Conservation (phyloP, 768 basidiomycete species). For the Rhodotorula diobovata region DNA sequence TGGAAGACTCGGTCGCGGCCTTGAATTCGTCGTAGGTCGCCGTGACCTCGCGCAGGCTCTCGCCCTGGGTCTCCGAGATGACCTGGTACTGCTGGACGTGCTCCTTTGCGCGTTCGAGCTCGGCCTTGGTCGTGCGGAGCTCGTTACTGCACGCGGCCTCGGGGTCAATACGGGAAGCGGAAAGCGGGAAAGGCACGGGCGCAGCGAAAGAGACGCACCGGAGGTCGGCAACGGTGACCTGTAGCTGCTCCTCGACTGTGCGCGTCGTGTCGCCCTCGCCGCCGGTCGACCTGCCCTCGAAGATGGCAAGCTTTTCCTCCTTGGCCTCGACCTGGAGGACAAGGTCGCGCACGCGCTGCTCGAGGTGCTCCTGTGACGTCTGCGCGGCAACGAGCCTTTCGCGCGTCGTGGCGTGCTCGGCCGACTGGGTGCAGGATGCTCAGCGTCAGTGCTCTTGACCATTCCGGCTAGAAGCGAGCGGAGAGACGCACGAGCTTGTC, state of each 20-base stretch:
- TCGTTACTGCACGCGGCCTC: conserved; percentile 54
- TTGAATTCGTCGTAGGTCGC: conserved; percentile 76
- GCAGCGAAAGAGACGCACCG: conserved; percentile 58
- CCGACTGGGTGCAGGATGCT: not conserved
- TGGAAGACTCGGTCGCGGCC: conserved; percentile 63
- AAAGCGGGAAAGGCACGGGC: not conserved
- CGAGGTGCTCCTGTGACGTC: conserved; percentile 50
- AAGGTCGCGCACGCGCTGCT: conserved; percentile 65
- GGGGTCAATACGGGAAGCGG: not conserved
- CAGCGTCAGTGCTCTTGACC: no score
- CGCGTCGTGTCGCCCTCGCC: conserved; percentile 47
- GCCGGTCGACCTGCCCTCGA: conserved; percentile 60
- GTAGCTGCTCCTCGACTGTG: conserved; percentile 67
- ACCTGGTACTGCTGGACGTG: conserved; percentile 81
- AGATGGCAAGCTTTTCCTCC: conserved; percentile 79
- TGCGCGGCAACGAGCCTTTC: conserved; percentile 51
- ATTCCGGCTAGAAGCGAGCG: no score
- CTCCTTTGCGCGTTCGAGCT: conserved; percentile 63
- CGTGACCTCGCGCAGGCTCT: conserved; percentile 65
- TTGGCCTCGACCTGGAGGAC: conserved; percentile 64
- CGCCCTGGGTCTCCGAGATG: conserved; percentile 76
- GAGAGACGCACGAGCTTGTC: conserved; percentile 61
- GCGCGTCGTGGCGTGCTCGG: conserved; percentile 59
- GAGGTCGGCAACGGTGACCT: conserved; percentile 77
- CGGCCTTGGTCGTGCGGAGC: conserved; percentile 71